Base-by-base conservation (phyloP, 148 eudicot species). In the Rhododendron ovatum region DNA sequence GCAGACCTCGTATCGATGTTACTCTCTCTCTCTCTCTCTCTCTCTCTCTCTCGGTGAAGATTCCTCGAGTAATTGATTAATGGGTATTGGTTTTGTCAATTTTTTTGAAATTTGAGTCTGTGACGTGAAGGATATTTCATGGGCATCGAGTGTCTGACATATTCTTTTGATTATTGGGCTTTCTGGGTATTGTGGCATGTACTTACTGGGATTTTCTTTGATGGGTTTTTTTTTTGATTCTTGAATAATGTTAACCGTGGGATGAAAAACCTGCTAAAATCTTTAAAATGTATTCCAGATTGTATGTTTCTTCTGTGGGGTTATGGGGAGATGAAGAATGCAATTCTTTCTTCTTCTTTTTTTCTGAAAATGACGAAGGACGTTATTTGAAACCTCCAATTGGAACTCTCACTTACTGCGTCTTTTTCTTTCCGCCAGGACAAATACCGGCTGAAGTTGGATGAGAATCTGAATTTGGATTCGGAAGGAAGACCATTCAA, bases 401-500 rank as follows among this genome's bases (percentile, higher is more conserved):
- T 43, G 51, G 61, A 43, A 9, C 26, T 45, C 71, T 30, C 30
- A 26, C 12, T 20, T 39, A 4, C 43, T 12, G 74, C 15, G 20
- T 45, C 13, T 26, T 76, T 43, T 76, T 80, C 48, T 28, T 67
- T 17, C 35, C 47, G 30, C 59, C 89, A 91, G 92, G 85, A 63
- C 2, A 73, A 84, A 55, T 91, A 89, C 61, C 48, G 87, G 17
- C 57, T 35, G 71, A 80, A 77, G 75, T 43, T 91, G 87, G 80
- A 84, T 77, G 89, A 86, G 39, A 86, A 84, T 84, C 86, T 91
- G 74, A 91, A 80, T 4, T 53, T 89, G 84, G 89, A 91, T 73
- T 63, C 83, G 35, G 91, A 84, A 41, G 91, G 91, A 69, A 89
- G 91, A 78, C 92, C 88, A 74, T 91, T 91, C 82, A 88, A 87